Evolutionary conservation across 768 basidiomycete genomes (phyloP).

Genomic region (Suillus paluster): DNA sequence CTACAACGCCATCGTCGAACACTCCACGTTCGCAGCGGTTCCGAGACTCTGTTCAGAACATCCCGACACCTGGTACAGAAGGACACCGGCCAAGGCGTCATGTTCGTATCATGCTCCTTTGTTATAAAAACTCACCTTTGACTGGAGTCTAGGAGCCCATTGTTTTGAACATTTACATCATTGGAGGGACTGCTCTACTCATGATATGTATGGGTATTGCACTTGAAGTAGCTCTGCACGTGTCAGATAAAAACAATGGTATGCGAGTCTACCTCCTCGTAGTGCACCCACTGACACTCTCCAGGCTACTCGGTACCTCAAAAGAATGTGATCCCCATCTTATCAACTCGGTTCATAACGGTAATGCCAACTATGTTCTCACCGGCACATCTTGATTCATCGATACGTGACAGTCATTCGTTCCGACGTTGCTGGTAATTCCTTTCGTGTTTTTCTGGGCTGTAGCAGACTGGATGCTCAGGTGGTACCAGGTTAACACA

Average conservation of each 20-base stretch:
- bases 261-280: conserved; percentile 18
- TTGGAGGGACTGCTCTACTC: conserved; percentile 42
- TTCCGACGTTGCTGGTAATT: conserved; percentile 55
- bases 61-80: conserved; percentile 47
- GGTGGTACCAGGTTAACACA: conserved; percentile 58
- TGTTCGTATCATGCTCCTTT: conserved; percentile 35
- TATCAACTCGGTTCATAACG: conserved; percentile 50
- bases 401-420: conserved; percentile 50
- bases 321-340: conserved; percentile 52
- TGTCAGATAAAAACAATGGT: conserved; percentile 52
- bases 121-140: background rate
- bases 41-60: conserved; percentile 50
- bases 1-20: background rate
- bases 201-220: conserved; percentile 53
- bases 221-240: conserved; percentile 47
- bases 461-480: conserved; percentile 55
- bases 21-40: conserved; percentile 38
- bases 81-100: conserved; percentile 44
- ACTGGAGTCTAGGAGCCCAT: conserved; percentile 30
- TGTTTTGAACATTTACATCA: conserved; percentile 42
- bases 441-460: conserved; percentile 57
- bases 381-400: conserved; percentile 1
- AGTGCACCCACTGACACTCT: conserved; percentile 12
- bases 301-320: conserved; percentile 59
- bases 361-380: conserved; percentile 25